phyloP scores from a whole-genome alignment of 2,329 filamentous ascomycete species.

The Colletotrichum tropicicola region DNA sequence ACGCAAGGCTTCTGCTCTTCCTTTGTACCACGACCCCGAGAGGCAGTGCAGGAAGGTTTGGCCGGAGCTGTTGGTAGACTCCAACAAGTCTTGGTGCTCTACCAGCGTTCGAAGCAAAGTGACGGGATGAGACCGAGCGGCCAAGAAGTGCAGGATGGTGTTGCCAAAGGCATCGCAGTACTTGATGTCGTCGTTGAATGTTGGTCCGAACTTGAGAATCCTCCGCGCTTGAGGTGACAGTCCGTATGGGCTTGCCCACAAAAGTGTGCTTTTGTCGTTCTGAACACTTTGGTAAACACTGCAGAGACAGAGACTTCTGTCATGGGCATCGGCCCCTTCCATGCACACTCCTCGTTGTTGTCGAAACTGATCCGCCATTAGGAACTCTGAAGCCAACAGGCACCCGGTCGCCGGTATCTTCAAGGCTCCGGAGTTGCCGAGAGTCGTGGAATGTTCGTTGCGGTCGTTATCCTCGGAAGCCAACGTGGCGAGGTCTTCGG shows the following conservation, averaged over 20 bases:
- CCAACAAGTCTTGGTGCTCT: neutral
- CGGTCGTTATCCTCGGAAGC: neutral
- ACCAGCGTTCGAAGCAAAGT: neutral
- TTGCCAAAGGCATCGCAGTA: slow-evolving; percentile 54
- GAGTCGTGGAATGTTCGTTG: neutral
- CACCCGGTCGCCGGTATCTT: neutral
- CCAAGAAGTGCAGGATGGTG: slow-evolving; percentile 55
- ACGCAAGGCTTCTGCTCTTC: neutral
- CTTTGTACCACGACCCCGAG: neutral
- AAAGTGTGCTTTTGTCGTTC: neutral
- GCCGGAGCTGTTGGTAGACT: neutral
- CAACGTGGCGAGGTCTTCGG: no score
- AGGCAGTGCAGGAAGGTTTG: neutral
- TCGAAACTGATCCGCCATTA: slow-evolving; percentile 43
- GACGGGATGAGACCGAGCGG: slow-evolving; percentile 38
- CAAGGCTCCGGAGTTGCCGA: neutral
- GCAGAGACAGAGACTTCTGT: neutral
- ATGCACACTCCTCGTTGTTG: slow-evolving; percentile 30
- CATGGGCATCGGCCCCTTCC: slow-evolving; percentile 33
- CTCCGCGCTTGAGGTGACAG: neutral
- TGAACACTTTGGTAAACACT: neutral
- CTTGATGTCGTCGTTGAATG: neutral
- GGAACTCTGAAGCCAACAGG: slow-evolving; percentile 46
- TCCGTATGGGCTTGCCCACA: neutral
- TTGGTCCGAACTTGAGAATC: neutral